Base-by-base conservation (phyloP, 192 early-diverging fungal species). In the Diversispora eburnea region DNA sequence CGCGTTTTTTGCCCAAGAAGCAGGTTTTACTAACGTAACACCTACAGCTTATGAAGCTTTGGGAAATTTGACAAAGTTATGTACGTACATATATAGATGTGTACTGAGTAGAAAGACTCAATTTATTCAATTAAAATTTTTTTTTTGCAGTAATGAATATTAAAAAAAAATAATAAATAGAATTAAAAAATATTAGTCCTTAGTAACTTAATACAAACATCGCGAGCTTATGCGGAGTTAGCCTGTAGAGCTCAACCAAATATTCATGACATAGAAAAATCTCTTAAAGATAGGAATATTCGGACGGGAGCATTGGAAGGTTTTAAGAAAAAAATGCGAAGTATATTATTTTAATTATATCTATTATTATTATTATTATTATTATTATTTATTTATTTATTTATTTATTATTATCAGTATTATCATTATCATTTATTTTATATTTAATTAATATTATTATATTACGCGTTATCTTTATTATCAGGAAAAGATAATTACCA, bases 141-240 rank as follows among this genome's bases (percentile, higher is more conserved):
- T 61, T 8, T 33, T 42, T 67, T 33, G 46, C 4, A 19, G 8
- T 43, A 33, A 39, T 22, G 9, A 4, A 12, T 19, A 13, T 49
- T 17, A 20, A 0, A 52, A 20, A 0, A 52, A 33, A 12, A 9
- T 19, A 67, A 22, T 17, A 22, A 13, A 20, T 47, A 15, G 19
- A 2, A 12, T 67, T 47, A 61, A 39, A 13, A 5, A 33, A 46
- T n/a, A 33, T 20, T 22, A 67, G 66, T 49, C 42, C 42, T 67
- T 22, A 12, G 42, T 10, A 67, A 52, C 10, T 20, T 67, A 22
- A 67, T 67, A n/a, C 47, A 51, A 67, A 67, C 66, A 3, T 49
- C 84, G 42, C 84, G 85, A 58, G 70, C 81, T 2, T 84, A 78
- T 77, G 78, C 86, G 69, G 84, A 85, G 67, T 80, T 85, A 42